Evolutionary conservation across 148 eudicot species (phyloP), one percentile per base, ranked within the genome.

Genomic region (Cornus florida): DNA sequence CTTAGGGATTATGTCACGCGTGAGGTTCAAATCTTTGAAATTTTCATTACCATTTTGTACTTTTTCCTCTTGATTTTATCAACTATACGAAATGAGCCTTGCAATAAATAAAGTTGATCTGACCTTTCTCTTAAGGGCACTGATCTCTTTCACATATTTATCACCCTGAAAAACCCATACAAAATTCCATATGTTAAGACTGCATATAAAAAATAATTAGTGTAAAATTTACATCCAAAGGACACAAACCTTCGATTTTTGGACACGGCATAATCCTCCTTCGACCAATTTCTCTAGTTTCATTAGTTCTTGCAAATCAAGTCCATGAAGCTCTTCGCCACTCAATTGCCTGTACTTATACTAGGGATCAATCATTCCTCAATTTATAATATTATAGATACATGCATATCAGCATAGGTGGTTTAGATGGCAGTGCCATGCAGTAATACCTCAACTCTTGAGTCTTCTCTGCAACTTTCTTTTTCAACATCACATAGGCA

Each of bases 271-370:
- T 73, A 87, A 41, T 64, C 87, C 82, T 20, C 73, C 69, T 80
- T 83, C 81, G 0, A 85, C 70, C 73, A 78, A 19, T 65, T 76
- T 85, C 77, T 87, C 90, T 4, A 87, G 79, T 75, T 73, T 85
- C 75, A 72, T 67, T 66, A 87, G 53, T 20, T 85, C 88, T 41
- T 79, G 81, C 57, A 78, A 13, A 65, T 75, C 66, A 48, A 87
- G 90, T 46, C 83, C 90, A 14, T 85, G 77, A 13, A 87, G 88
- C 48, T 87, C 88, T 78, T 87, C 90, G 71, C 90, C 90, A 46
- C 69, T 78, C 24, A 87, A 81, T 14, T 79, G 84, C 83, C 90
- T 87, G 31, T 17, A 17, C 16, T 14, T 11, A 35, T 79, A 19
- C 9, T 10, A 11, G 53, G 69, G 41, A 43, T 41, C 39, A 76